Percentiles rank a stretch among this genome's conserved stretches.
These are phyloP conservation scores for Massariosphaeria phaeospora DNA, from an alignment of 495 filamentous ascomycete species.

Conservation along the genomic window DNA sequence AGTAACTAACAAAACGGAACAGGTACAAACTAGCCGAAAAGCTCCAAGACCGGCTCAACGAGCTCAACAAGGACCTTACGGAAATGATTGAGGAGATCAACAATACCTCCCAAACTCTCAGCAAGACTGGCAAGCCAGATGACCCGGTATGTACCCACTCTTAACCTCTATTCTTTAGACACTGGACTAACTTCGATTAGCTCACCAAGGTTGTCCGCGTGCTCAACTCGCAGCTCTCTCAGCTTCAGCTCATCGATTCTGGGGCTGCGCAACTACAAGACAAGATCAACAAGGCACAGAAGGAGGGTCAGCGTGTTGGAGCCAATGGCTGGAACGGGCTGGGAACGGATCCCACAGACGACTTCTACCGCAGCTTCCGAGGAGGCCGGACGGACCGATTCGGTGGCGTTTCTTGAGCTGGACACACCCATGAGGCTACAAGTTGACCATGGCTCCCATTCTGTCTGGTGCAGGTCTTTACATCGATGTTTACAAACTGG, in stretches of 20 bases:
- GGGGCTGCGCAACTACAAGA: conserved; percentile 72
- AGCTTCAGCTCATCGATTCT: conserved; percentile 86
- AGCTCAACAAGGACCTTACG: conserved; percentile 83
- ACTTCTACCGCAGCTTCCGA: conserved; percentile 29
- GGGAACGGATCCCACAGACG: conserved; percentile 60
- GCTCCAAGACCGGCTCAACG: conserved; percentile 76
- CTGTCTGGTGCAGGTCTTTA: too few relatives aligned
- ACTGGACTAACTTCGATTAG: too few relatives aligned
- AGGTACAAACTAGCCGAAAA: conserved; percentile 69
- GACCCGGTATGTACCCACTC: conserved; percentile 69
- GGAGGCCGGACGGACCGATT: conserved; percentile 28
- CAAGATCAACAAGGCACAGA: conserved; percentile 75
- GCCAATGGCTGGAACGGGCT: conserved; percentile 51
- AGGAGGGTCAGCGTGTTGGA: conserved; percentile 64
- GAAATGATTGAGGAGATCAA: conserved; percentile 99
- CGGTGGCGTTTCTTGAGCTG: conserved; percentile 19
- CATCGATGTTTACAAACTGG: too few relatives aligned
- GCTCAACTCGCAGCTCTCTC: conserved; percentile 82
- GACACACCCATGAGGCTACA: too few relatives aligned
- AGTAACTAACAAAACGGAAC: conserved; percentile 13
- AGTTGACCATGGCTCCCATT: too few relatives aligned
- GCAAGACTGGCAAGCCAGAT: conserved; percentile 80
- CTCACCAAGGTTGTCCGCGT: conserved; percentile 91
- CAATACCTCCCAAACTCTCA: conserved; percentile 71
- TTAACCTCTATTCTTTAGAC: conserved; percentile 25